phyloP scores from a whole-genome alignment of 108 stramenopile species.

The Schizochytrium sp. region DNA sequence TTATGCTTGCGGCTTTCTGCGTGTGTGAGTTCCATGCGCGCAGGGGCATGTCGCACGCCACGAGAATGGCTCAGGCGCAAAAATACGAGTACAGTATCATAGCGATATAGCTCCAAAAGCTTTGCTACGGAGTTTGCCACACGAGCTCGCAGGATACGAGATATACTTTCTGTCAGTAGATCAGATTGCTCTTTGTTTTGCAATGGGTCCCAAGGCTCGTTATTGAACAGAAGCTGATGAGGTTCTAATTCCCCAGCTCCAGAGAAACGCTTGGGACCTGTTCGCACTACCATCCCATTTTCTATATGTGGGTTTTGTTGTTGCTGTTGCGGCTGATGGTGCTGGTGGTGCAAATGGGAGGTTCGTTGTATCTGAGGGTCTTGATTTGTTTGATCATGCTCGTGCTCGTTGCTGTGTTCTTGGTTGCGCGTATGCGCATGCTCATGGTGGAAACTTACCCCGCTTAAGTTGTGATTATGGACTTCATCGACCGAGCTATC shows the following conservation, averaged over 20 bases:
- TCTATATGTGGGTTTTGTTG: not conserved
- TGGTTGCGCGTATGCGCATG: too few species aligned
- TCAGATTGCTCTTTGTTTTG: not conserved
- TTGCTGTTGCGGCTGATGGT: not conserved
- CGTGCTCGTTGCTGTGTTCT: too few species aligned
- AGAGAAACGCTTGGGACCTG: not conserved
- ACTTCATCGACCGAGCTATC: too few species aligned
- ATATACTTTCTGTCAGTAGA: not conserved
- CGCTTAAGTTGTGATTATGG: too few species aligned
- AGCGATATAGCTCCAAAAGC: not conserved
- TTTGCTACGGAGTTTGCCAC: not conserved
- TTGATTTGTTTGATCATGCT: too few species aligned
- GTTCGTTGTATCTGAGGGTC: too few species aligned
- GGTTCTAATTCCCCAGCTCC: not conserved
- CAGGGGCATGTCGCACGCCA: slow-evolving; percentile 1
- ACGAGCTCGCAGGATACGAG: not conserved
- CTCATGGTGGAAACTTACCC: too few species aligned
- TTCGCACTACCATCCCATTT: not conserved
- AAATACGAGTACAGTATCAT: not conserved
- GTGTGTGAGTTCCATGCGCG: not conserved
- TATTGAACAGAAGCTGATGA: not conserved
- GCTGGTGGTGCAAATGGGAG: too few species aligned
- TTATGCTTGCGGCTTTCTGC: slow-evolving; percentile 36
- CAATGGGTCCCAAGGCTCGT: not conserved
- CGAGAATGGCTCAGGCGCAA: slow-evolving; percentile 7